Base-by-base conservation (phyloP, 768 basidiomycete species). In the Pulveroboletus ravenelii region DNA sequence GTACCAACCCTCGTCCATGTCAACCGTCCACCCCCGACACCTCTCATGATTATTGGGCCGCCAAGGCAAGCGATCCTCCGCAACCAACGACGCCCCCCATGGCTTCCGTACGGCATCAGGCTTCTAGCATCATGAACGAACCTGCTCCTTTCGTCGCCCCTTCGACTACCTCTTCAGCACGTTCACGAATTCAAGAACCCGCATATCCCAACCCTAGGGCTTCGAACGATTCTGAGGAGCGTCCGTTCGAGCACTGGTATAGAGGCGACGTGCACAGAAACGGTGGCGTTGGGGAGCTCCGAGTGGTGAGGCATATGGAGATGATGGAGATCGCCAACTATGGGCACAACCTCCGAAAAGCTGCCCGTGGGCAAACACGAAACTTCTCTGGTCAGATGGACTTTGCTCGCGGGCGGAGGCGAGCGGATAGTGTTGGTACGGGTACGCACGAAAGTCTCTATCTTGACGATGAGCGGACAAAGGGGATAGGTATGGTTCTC, bases 311-410 rank as follows among this genome's bases (percentile, higher is more conserved):
- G 58, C 76, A 84, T 50, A 75, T 84, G 65, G 89, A 93, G 67
- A 92, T 93, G 89, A 65, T 93, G 47, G 87, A 91, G 60, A 91
- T 91, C 52, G 89, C 89, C 45, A 90, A 84, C 68, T 90, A 86
- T 58, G 89, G 89, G 1, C 86, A 92, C 61, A 74, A 70, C 37
- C 68, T 84, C 23, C 68, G 70, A 64, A 72, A 53, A 38, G 47
- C 51, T 48, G 53, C 39, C 42, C 64, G 51, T 45, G 64, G 48
- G 41, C 64, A 56, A 58, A 36, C 60, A 51, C 53, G 69, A 54
- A 59, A 64, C 51, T 27, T 54, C 36, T 59, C 67, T 9, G 42
- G 47, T 15, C 53, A 47, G 39, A 54, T 50, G 52, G 70, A 59
- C 54, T 63, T 51, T 36, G 43, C 60, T 32, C 64, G 67, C 46